Evolutionary conservation across 2,329 filamentous ascomycete species (phyloP).

Genomic region (Colletotrichum simmondsii): DNA sequence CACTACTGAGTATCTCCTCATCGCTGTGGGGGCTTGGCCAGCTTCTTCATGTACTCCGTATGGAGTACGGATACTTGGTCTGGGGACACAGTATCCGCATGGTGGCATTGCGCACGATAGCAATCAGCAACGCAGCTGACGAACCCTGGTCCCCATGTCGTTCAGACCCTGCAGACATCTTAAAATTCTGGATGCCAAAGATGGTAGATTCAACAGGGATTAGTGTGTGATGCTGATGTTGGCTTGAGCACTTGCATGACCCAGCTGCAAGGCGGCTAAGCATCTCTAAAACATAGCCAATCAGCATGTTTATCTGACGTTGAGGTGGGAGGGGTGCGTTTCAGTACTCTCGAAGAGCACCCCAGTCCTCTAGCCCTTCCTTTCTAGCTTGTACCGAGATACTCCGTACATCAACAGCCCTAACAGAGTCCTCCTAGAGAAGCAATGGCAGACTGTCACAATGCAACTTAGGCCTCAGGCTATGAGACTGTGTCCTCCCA

Average conservation of each 20-base stretch:
- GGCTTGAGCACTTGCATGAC: conserved; percentile 36
- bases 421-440: neutral
- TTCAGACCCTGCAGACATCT: conserved; percentile 35
- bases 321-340: conserved; percentile 31
- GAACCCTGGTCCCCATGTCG: conserved; percentile 25
- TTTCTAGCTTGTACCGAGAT: conserved; percentile 19
- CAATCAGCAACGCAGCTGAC: conserved; percentile 16
- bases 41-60: conserved; percentile 7
- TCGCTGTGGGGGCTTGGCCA: conserved; percentile 3
- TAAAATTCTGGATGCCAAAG: conserved; percentile 31
- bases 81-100: conserved; percentile 19
- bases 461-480: neutral
- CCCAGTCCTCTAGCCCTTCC: conserved; percentile 6
- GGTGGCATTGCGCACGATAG: conserved; percentile 18
- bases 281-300: conserved; percentile 34
- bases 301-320: conserved; percentile 1
- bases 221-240: conserved; percentile 30
- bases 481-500: neutral
- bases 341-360: conserved; percentile 14
- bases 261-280: conserved; percentile 38
- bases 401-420: neutral
- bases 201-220: conserved; percentile 26
- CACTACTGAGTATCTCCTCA: neutral
- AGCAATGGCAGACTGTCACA: neutral
- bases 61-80: neutral